Percentiles rank a stretch among this genome's conserved stretches.
Conservation (phyloP, 192 early-diverging fungal species). For the Coemansia sp. region DNA sequence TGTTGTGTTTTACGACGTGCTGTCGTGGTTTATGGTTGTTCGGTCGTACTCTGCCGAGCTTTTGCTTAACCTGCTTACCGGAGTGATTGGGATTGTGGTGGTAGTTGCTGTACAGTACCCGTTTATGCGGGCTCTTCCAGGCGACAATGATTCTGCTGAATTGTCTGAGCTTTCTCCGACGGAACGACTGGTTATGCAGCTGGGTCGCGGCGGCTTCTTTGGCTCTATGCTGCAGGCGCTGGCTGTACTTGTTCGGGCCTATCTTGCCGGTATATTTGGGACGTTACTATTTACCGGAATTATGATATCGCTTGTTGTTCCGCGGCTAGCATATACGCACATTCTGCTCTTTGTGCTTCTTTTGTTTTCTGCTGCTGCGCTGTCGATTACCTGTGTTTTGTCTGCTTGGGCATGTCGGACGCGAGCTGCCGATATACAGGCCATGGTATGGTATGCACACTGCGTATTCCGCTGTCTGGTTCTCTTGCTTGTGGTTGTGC, state of each 20-base stretch:
- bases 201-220: constrained; percentile 41
- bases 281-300: constrained; percentile 35
- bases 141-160: neutral
- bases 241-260: constrained; percentile 18
- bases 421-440: constrained; percentile 21
- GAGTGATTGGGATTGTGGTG: constrained; percentile 18
- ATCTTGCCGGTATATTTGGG: constrained; percentile 18
- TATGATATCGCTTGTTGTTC: constrained; percentile 25
- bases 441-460: constrained; percentile 38
- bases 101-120: constrained; percentile 39
- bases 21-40: constrained; percentile 45
- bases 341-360: constrained; percentile 26
- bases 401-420: constrained; percentile 26
- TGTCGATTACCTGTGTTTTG: constrained; percentile 28
- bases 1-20: constrained; percentile 46
- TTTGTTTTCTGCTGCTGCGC: constrained; percentile 27
- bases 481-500: constrained; percentile 35
- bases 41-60: constrained; percentile 41
- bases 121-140: constrained; percentile 35
- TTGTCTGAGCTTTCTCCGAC: neutral
- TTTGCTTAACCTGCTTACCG: constrained; percentile 28
- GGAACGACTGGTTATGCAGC: constrained; percentile 41
- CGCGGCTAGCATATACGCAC: constrained; percentile 52
- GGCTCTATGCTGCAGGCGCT: constrained; percentile 26
- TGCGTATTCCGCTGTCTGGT: constrained; percentile 34